phyloP scores from a whole-genome alignment of 257 asterid species.

The Solanum verrucosum region DNA sequence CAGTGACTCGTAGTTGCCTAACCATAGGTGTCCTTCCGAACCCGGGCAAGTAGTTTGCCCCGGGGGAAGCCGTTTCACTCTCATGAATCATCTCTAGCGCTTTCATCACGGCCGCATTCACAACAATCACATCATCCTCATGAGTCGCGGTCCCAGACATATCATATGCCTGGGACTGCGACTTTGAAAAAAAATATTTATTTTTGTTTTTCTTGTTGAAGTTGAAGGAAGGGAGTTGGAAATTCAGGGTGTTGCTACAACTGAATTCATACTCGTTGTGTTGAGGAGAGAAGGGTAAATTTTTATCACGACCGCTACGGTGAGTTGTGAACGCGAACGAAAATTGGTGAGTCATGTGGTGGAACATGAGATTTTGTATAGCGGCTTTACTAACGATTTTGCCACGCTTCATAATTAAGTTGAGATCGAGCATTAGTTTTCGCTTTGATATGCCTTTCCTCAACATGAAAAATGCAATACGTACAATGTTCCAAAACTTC shows the following conservation, averaged over 20 bases:
- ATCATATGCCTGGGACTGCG: not conserved
- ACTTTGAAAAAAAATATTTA: not conserved
- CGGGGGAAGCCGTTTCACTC: constrained; percentile 59
- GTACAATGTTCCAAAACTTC: constrained; percentile 56
- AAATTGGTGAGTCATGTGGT: constrained; percentile 34
- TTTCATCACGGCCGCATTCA: constrained; percentile 8
- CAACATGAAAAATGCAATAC: constrained; percentile 53
- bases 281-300: constrained; percentile 8
- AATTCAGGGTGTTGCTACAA: constrained; percentile 61
- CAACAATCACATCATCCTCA: constrained; percentile 25
- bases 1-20: constrained; percentile 65
- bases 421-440: constrained; percentile 51
- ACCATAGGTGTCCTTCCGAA: constrained; percentile 64
- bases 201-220: constrained; percentile 24
- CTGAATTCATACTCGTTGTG: constrained; percentile 60
- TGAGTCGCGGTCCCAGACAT: not conserved
- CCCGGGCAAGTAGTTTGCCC: constrained; percentile 30
- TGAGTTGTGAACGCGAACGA: not conserved
- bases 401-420: constrained; percentile 63
- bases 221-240: constrained; percentile 36
- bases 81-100: constrained; percentile 35
- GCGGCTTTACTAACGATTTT: constrained; percentile 78
- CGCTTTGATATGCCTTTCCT: constrained; percentile 67
- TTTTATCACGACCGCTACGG: constrained; percentile 21
- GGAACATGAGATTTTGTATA: constrained; percentile 56